Percentiles rank a stretch among this genome's conserved stretches.
Evolutionary conservation across 2,329 filamentous ascomycete genomes (phyloP).

Genomic region (Colletotrichum trifolii): DNA sequence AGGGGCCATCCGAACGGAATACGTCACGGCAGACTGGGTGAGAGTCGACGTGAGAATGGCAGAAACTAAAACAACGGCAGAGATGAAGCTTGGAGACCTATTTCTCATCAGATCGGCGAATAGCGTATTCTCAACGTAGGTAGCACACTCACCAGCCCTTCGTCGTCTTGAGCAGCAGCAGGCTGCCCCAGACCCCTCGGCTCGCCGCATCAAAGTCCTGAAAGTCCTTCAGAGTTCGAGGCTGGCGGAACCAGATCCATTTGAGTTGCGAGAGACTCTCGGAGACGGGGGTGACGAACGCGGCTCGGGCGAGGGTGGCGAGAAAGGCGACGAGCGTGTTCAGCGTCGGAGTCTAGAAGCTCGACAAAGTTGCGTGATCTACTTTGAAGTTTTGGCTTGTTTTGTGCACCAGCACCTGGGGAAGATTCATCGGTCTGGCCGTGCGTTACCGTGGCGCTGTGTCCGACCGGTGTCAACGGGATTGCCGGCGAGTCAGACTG

Average conservation of each 20-base stretch:
- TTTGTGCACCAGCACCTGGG: too few species aligned
- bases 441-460: too few species aligned
- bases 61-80: background rate
- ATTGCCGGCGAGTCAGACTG: too few species aligned
- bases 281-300: conserved; percentile 41
- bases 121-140: background rate
- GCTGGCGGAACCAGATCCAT: conserved; percentile 40
- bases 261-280: conserved; percentile 42
- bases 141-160: conserved; percentile 7
- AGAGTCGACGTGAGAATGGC: conserved; percentile 24
- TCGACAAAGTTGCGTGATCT: too few species aligned
- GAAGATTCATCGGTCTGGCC: too few species aligned
- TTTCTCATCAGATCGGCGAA: background rate
- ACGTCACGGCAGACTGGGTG: conserved; percentile 25
- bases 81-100: conserved; percentile 7
- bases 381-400: too few species aligned
- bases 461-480: too few species aligned
- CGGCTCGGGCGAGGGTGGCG: conserved; percentile 40
- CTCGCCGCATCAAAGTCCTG: conserved; percentile 40
- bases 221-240: conserved; percentile 38
- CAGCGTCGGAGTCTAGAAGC: conserved; percentile 24
- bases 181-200: conserved; percentile 36
- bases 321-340: conserved; percentile 44
- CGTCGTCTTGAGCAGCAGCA: conserved; percentile 17
- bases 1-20: conserved; percentile 5